These are phyloP conservation scores for Helianthus annuus DNA, from an alignment of 129 eudicot genomes.

Conservation along the genomic window DNA sequence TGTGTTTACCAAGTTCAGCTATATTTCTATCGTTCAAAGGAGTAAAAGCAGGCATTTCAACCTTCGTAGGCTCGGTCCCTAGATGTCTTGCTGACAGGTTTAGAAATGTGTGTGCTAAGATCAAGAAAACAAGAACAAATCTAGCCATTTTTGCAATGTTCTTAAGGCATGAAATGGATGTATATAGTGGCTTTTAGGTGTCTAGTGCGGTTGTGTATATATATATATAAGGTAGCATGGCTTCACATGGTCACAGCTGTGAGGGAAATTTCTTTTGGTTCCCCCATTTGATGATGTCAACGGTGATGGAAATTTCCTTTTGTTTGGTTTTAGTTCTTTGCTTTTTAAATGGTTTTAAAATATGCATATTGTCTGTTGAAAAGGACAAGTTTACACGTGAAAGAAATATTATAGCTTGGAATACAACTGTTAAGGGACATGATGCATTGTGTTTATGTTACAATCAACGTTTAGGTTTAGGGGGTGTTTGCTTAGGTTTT, in stretches of 20 bases:
- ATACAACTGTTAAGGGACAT: conserved; percentile 42
- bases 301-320: neutral
- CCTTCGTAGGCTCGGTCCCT: conserved; percentile 12
- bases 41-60: conserved; percentile 15
- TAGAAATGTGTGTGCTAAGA: conserved; percentile 28
- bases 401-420: conserved; percentile 19
- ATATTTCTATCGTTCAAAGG: neutral
- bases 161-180: conserved; percentile 12
- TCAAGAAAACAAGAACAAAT: conserved; percentile 27
- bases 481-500: too few relatives aligned
- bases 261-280: conserved; percentile 35
- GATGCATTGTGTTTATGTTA: conserved; percentile 32
- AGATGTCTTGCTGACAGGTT: conserved; percentile 5
- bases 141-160: conserved; percentile 36
- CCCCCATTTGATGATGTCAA: too few relatives aligned
- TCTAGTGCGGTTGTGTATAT: too few relatives aligned
- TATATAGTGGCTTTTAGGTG: neutral
- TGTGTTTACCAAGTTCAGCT: conserved; percentile 45
- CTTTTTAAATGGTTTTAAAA: neutral
- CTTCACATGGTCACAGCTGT: conserved; percentile 18
- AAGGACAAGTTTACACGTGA: conserved; percentile 40
- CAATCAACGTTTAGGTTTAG: conserved; percentile 23
- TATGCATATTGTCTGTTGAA: conserved; percentile 15
- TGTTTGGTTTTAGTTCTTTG: neutral
- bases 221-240: neutral